Evolutionary conservation across 192 early-diverging fungal genomes (phyloP).

Genomic region (Gonapodya prolifera): DNA sequence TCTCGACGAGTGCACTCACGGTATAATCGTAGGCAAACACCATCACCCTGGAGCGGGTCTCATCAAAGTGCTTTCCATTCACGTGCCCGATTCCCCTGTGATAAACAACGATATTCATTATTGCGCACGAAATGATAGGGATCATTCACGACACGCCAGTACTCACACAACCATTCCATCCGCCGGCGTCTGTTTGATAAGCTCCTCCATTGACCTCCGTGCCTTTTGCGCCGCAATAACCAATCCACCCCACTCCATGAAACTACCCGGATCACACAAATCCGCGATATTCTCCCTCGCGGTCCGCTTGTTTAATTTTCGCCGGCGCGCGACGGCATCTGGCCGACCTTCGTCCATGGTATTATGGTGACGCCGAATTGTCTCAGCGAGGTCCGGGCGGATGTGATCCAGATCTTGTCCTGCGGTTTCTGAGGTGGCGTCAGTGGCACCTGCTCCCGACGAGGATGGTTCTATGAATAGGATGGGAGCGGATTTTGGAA

Average conservation of each 20-base stretch:
- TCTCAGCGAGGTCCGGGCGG: not conserved
- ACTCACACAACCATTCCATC: slow-evolving; percentile 9
- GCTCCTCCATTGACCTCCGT: slow-evolving; percentile 11
- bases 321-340: not conserved
- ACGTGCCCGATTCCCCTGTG: slow-evolving; percentile 2
- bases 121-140: not conserved
- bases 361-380: not conserved
- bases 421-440: not conserved
- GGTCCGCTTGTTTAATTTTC: not conserved
- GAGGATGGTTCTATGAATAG: not conserved
- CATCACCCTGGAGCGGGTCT: not conserved
- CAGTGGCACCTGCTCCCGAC: not conserved
- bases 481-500: not conserved
- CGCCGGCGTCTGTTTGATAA: slow-evolving; percentile 2
- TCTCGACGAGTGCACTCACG: too few species aligned
- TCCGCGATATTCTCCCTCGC: not conserved
- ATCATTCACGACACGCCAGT: not conserved
- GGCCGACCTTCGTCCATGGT: not conserved
- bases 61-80: not conserved
- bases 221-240: slow-evolving; percentile 12
- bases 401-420: not conserved
- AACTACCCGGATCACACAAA: slow-evolving; percentile 8
- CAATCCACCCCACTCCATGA: slow-evolving; percentile 16
- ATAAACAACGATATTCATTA: too few species aligned
- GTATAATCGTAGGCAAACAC: slow-evolving; percentile 12